phyloP scores from a whole-genome alignment of 2,329 filamentous ascomycete species.

The Exophiala calicioides region DNA sequence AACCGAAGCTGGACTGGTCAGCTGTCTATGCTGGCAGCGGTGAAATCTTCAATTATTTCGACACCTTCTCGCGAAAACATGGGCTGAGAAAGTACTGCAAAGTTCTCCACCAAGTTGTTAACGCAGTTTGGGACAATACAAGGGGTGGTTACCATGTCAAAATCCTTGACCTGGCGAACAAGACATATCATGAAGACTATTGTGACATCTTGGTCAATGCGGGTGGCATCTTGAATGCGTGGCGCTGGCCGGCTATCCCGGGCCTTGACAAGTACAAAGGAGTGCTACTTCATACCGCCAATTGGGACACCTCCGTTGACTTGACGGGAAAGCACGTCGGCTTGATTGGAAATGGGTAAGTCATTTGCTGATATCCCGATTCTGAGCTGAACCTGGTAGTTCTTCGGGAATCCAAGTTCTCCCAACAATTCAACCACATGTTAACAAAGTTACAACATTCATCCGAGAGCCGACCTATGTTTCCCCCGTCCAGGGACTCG shows the following conservation, averaged over 20 bases:
- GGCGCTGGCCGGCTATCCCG: constrained; percentile 39
- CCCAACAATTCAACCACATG: constrained; percentile 33
- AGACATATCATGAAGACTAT: constrained; percentile 14
- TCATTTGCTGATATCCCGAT: constrained; percentile 30
- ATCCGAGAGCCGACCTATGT: constrained; percentile 13
- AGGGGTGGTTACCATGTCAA: constrained; percentile 7
- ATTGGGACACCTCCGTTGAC: constrained; percentile 37
- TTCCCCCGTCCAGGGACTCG: neutral
- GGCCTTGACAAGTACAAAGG: constrained; percentile 33
- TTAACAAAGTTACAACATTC: constrained; percentile 37
- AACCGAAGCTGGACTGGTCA: constrained; percentile 68
- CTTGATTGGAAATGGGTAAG: constrained; percentile 33
- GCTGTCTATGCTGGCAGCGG: constrained; percentile 66
- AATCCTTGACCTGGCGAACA: constrained; percentile 4
- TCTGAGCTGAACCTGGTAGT: constrained; percentile 35
- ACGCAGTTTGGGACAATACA: constrained; percentile 9
- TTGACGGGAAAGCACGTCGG: constrained; percentile 29
- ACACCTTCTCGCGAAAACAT: constrained; percentile 62
- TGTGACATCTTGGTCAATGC: constrained; percentile 50
- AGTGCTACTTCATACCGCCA: constrained; percentile 33
- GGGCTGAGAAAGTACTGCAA: constrained; percentile 62
- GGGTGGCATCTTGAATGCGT: constrained; percentile 60
- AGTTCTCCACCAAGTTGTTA: constrained; percentile 10
- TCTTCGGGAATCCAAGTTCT: constrained; percentile 47
- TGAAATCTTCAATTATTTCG: constrained; percentile 70